These are phyloP conservation scores for Gleditsia sinensis DNA, from an alignment of 306 rosid genomes.

Conservation along the genomic window DNA sequence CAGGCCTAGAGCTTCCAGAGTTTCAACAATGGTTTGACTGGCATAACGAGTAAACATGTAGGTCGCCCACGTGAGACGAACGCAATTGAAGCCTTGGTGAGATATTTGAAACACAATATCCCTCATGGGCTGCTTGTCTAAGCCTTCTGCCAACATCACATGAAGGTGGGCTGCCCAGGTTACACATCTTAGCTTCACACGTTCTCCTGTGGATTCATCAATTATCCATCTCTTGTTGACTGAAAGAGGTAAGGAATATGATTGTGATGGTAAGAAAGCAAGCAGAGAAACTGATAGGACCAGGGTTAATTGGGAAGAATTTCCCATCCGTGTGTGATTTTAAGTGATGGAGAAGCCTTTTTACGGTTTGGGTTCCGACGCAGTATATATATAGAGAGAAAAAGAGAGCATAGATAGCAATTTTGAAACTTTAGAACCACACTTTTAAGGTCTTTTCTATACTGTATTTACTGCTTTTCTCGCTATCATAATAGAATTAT, in stretches of 20 bases:
- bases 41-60: slow-evolving; percentile 33
- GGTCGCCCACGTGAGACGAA: slow-evolving; percentile 35
- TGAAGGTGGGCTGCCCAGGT: slow-evolving; percentile 33
- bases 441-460: too few species aligned
- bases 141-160: slow-evolving; percentile 36
- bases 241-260: slow-evolving; percentile 13
- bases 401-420: too few species aligned
- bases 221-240: slow-evolving; percentile 35
- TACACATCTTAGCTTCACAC: slow-evolving; percentile 39
- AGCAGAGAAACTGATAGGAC: not conserved
- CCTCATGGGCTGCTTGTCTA: slow-evolving; percentile 31
- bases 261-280: not conserved
- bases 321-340: too few species aligned
- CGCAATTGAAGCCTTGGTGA: slow-evolving; percentile 19
- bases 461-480: too few species aligned
- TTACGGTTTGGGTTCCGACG: too few species aligned
- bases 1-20: not conserved
- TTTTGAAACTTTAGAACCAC: too few species aligned
- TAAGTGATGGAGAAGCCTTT: too few species aligned
- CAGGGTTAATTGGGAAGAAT: not conserved
- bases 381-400: too few species aligned
- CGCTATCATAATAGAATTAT: too few species aligned
- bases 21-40: not conserved
- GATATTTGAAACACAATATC: not conserved
- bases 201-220: slow-evolving; percentile 5